These are phyloP conservation scores for Xanthoceras sorbifolium DNA, from an alignment of 345 rosid genomes.

Conservation along the genomic window DNA sequence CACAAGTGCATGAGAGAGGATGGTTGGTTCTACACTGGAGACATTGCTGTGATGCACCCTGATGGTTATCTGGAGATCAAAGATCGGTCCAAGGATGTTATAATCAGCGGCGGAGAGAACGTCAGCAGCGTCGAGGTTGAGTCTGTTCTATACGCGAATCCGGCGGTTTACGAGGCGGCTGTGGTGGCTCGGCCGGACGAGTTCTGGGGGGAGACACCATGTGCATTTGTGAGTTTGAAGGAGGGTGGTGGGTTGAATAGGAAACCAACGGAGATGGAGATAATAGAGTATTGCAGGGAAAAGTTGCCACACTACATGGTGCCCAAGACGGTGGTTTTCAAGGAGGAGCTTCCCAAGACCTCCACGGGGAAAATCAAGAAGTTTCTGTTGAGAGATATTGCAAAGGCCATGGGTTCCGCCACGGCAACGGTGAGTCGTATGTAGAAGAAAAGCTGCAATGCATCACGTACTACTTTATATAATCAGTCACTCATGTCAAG, in stretches of 20 bases:
- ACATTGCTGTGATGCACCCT: background rate
- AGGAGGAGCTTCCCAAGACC: background rate
- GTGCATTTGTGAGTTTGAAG: conserved; percentile 9
- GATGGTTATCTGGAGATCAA: conserved; percentile 7
- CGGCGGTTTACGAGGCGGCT: background rate
- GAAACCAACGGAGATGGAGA: conserved; percentile 7
- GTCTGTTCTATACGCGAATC: background rate
- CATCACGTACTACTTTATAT: too few species aligned
- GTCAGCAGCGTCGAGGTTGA: background rate
- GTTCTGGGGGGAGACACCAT: conserved; percentile 4
- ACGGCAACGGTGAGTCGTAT: too few species aligned
- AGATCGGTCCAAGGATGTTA: conserved; percentile 7
- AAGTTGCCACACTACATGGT: conserved; percentile 1
- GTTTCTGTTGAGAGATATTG: background rate
- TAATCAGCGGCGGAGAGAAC: background rate
- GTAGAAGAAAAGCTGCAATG: too few species aligned
- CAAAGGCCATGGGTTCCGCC: background rate
- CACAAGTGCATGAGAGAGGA: background rate
- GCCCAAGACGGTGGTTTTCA: background rate
- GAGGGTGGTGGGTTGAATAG: background rate
- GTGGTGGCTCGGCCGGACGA: background rate
- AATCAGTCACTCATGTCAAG: too few species aligned
- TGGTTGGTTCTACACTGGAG: background rate
- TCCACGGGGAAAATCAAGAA: conserved; percentile 1
- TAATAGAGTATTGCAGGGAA: background rate